These are phyloP conservation scores for Phylloporus sp. DNA, from an alignment of 768 basidiomycete genomes.

Conservation along the genomic window DNA sequence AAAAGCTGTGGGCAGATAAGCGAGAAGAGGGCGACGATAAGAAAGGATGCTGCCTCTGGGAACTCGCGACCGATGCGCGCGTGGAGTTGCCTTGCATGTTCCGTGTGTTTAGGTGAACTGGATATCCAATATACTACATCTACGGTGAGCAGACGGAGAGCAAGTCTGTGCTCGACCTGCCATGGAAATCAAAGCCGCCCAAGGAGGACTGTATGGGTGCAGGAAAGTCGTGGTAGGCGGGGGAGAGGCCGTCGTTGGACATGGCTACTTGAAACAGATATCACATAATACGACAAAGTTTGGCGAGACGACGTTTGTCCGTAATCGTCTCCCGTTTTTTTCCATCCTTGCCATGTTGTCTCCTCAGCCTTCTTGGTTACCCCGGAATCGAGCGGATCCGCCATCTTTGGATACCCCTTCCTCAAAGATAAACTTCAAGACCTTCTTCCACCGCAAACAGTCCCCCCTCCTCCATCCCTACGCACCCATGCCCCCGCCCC, in stretches of 20 bases:
- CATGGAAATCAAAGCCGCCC: conserved; percentile 71
- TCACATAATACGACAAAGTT: too few relatives aligned
- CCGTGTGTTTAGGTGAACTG: conserved; percentile 35
- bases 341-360: conserved; percentile 5
- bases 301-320: conserved; percentile 3
- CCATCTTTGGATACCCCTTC: conserved; percentile 31
- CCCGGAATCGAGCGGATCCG: conserved; percentile 34
- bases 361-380: conserved; percentile 33
- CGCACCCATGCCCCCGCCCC: conserved; percentile 57
- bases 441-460: conserved; percentile 47
- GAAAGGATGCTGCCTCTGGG: conserved; percentile 48
- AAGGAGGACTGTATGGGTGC: conserved; percentile 47
- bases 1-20: conserved; percentile 40
- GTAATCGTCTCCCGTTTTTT: not conserved
- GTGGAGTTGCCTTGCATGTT: conserved; percentile 52
- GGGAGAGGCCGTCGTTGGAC: conserved; percentile 32
- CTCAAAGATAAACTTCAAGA: conserved; percentile 42
- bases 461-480: conserved; percentile 49
- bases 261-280: too few relatives aligned
- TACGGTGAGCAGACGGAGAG: not conserved
- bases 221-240: conserved; percentile 51
- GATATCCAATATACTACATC: conserved; percentile 69
- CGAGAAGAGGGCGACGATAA: not conserved
- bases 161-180: conserved; percentile 36
- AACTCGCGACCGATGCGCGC: conserved; percentile 59